Evolutionary conservation across 148 eudicot species (phyloP).

Genomic region (Chenopodium berlandieri): DNA sequence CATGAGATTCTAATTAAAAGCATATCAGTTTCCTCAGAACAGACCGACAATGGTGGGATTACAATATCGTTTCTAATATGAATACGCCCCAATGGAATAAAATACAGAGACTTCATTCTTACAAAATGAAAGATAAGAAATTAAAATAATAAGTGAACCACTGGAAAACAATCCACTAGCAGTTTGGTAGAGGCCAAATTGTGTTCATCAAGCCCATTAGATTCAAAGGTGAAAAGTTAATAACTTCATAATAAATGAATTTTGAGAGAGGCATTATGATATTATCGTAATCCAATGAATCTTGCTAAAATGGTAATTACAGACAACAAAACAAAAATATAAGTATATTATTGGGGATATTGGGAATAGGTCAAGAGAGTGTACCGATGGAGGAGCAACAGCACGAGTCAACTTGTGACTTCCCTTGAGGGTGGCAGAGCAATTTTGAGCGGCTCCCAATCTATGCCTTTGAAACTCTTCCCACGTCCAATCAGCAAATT

Average conservation of each 20-base stretch:
- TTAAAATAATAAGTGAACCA: too few species aligned
- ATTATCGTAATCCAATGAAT: not conserved
- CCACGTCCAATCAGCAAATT: slow-evolving; percentile 92
- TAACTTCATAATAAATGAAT: too few species aligned
- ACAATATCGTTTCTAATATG: not conserved
- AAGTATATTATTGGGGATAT: not conserved
- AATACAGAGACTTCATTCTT: too few species aligned
- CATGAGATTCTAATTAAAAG: slow-evolving; percentile 4
- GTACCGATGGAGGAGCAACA: slow-evolving; percentile 67
- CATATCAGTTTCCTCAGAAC: not conserved
- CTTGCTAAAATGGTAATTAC: not conserved
- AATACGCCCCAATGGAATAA: not conserved
- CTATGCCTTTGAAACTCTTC: slow-evolving; percentile 69
- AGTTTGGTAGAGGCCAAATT: too few species aligned
- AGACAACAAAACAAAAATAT: not conserved
- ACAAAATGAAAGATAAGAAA: too few species aligned
- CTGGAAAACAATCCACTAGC: too few species aligned
- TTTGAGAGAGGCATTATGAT: not conserved
- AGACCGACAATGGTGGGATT: not conserved
- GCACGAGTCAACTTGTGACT: slow-evolving; percentile 67
- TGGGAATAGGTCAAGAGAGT: not conserved
- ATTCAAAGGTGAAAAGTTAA: too few species aligned
- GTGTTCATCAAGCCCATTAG: too few species aligned
- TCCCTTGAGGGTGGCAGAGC: slow-evolving; percentile 91
- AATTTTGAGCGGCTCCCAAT: slow-evolving; percentile 95